Base-by-base conservation (phyloP, 192 early-diverging fungal genomes). In the Mortierella antarctica region DNA sequence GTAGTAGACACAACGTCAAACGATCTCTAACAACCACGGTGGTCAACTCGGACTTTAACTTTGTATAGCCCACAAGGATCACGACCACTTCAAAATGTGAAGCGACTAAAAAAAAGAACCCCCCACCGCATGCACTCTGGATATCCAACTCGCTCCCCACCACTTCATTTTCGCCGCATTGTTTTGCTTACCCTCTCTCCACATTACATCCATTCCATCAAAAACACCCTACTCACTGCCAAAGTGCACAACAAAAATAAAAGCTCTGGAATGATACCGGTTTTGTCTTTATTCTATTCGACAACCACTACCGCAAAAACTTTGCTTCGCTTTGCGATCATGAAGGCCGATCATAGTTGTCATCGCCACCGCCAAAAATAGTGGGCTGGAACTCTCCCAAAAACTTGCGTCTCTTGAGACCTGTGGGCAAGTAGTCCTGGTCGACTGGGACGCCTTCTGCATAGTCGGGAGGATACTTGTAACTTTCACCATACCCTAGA, bases 401-500 rank as follows among this genome's bases (percentile, higher is more conserved):
- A 74, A 93, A 95, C 49, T 87, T 85, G 42, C 83, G 81, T 21
- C 65, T 71, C 45, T 88, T 86, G 14, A 95, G 73, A 18, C 89
- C 91, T 20, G 83, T 83, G 40, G 95, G 95, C 0, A 97, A 68
- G 75, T 96, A 97, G 10, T 90, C 90, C 66, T 96, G 95, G 7
- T 95, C 84, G 1, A 96, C 89, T 5, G 88, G 88, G 11, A 40
- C 44, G 10, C 83, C 83, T 41, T 84, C 91, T 6, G 89, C 87
- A 71, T 85, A 93, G 64, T 90, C 90, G 1, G 96, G 95, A 70
- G 94, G 94, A 75, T 96, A 96, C 67, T 94, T 92, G 85, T 96
- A 97, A 1, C 86, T 94, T 44, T 89, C 63, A 10, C 88, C 89
- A 71, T 95, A 97, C 2, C 93, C 95, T 31, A 96, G 61, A 41